A percentile compares a stretch with the other conserved stretches of the same genome.
Evolutionary conservation across 2,329 filamentous ascomycete species (phyloP).

Genomic region (Colletotrichum incanum): DNA sequence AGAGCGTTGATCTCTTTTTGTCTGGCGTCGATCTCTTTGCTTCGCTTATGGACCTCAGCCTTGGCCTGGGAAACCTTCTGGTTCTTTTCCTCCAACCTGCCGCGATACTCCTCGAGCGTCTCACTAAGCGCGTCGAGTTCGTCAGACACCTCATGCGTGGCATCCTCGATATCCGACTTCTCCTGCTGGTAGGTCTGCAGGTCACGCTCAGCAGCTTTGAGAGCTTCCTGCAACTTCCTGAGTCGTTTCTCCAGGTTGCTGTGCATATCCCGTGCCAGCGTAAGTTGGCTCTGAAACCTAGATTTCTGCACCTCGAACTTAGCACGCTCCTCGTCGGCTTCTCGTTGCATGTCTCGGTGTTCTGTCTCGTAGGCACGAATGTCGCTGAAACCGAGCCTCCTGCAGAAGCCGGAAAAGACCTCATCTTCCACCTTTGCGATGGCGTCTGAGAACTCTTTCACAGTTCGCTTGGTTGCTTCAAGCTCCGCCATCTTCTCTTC

Average conservation of each 20-base stretch:
- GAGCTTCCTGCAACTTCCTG: slow-evolving; percentile 75
- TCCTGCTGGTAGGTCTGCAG: slow-evolving; percentile 80
- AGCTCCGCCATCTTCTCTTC: slow-evolving; percentile 80
- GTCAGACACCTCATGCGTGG: slow-evolving; percentile 80
- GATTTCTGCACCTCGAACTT: slow-evolving; percentile 90
- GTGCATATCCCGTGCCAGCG: slow-evolving; percentile 69
- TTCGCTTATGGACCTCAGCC: slow-evolving; percentile 85
- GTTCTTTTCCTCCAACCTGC: slow-evolving; percentile 77
- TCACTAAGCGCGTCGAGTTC: slow-evolving; percentile 85
- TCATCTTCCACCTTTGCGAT: slow-evolving; percentile 90
- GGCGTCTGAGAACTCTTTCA: slow-evolving; percentile 70
- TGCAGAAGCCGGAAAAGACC: slow-evolving; percentile 89
- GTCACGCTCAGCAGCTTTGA: slow-evolving; percentile 77
- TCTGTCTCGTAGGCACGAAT: slow-evolving; percentile 95
- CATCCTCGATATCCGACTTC: slow-evolving; percentile 81
- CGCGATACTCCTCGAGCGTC: slow-evolving; percentile 78
- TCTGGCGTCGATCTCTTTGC: slow-evolving; percentile 82
- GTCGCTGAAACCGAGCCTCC: slow-evolving; percentile 86
- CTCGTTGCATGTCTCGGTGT: slow-evolving; percentile 92
- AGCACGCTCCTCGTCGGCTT: slow-evolving; percentile 87
- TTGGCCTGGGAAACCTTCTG: slow-evolving; percentile 86
- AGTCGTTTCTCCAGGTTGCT: slow-evolving; percentile 78
- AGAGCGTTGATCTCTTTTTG: slow-evolving; percentile 82
- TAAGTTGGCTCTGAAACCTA: slow-evolving; percentile 75
- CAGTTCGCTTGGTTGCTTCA: slow-evolving; percentile 67